These are phyloP conservation scores for Arthrocladium fulminans DNA, from an alignment of 2,329 filamentous ascomycete species.

Conservation along the genomic window DNA sequence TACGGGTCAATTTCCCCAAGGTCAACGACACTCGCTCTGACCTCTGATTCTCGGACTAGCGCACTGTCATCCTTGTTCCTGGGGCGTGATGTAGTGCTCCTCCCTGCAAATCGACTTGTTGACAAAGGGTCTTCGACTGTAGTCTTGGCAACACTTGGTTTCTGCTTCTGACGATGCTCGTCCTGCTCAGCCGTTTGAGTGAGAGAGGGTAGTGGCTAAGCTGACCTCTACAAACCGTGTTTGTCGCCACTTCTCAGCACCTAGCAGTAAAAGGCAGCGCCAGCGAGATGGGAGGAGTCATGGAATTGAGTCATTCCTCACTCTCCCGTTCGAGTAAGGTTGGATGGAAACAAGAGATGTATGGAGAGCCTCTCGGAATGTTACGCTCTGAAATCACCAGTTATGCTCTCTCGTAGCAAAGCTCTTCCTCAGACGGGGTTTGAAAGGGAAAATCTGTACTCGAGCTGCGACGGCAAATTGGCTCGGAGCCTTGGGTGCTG, in stretches of 20 bases:
- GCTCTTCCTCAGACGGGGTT: slow-evolving; percentile 7
- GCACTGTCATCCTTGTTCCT: neutral
- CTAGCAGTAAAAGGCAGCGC: slow-evolving; percentile 14
- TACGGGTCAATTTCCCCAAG: slow-evolving; percentile 6
- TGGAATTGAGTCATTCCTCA: neutral
- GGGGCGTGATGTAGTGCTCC: slow-evolving; percentile 10
- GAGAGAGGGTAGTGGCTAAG: neutral
- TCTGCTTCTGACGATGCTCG: slow-evolving; percentile 7
- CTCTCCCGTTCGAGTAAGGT: no score
- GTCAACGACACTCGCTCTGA: slow-evolving; percentile 10
- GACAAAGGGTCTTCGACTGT: slow-evolving; percentile 17
- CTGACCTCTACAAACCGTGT: no score
- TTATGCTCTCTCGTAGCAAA: slow-evolving; percentile 7
- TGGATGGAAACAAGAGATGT: neutral
- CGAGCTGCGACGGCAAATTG: slow-evolving; percentile 6
- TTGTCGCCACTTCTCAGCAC: slow-evolving; percentile 10
- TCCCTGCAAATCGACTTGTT: slow-evolving; percentile 14
- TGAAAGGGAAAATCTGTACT: neutral
- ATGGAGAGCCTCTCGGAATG: neutral
- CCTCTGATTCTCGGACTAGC: slow-evolving; percentile 1
- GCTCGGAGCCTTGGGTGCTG: neutral
- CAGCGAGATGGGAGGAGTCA: slow-evolving; percentile 17
- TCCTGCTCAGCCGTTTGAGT: slow-evolving; percentile 8
- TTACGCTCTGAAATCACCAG: neutral
- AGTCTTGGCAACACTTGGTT: slow-evolving; percentile 16